Percentiles rank a stretch among this genome's conserved stretches.
Evolutionary conservation across 1,139 yeast genomes (phyloP).

Genomic region (Candida sp.): DNA sequence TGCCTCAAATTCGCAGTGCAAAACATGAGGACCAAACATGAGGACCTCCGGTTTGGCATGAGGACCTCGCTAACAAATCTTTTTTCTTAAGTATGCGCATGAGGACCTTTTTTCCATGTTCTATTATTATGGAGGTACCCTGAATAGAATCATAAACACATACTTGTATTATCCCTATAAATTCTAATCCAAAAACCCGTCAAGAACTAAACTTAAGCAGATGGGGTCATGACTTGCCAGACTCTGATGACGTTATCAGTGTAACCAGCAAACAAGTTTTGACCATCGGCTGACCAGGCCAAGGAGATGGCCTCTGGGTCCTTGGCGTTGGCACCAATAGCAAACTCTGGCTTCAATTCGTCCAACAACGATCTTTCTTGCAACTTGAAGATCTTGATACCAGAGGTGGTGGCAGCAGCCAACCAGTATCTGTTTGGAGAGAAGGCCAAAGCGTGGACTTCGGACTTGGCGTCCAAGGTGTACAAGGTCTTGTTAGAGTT

Average conservation of each 20-base stretch:
- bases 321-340: slow-evolving; percentile 86
- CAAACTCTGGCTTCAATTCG: slow-evolving; percentile 98
- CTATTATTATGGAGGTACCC: no score
- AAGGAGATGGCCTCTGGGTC: slow-evolving; percentile 99
- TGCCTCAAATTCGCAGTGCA: no score
- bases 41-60: no score
- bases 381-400: slow-evolving; percentile 98
- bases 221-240: slow-evolving; percentile 99
- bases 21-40: no score
- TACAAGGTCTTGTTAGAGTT: slow-evolving; percentile 86
- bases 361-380: slow-evolving; percentile 96
- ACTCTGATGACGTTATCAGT: slow-evolving; percentile 99
- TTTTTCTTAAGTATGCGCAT: no score
- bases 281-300: slow-evolving; percentile 99
- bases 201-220: slow-evolving; percentile 38
- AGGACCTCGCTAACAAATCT: no score
- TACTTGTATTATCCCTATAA: no score
- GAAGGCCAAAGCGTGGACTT: slow-evolving; percentile 98
- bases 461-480: slow-evolving; percentile 96
- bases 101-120: no score
- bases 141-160: no score
- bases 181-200: background rate
- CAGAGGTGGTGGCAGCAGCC: slow-evolving; percentile 99
- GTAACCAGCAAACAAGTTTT: slow-evolving; percentile 99
- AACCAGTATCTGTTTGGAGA: slow-evolving; percentile 99